Conservation (phyloP, 257 asterid genomes). For the Scutellaria minor region DNA sequence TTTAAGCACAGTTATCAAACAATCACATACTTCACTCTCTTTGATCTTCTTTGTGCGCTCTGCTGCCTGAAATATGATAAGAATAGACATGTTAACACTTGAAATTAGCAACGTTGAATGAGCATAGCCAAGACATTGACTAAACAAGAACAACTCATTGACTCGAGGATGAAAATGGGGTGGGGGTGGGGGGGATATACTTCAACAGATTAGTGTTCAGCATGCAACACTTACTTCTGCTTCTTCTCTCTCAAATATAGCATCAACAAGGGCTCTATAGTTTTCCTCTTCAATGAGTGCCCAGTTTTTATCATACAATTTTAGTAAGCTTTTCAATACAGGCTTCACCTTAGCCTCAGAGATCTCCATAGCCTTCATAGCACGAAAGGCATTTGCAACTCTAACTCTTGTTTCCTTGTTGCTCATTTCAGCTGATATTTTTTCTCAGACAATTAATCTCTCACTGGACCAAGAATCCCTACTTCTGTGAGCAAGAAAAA, state of each 20-base stretch:
- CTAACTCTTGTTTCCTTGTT: conserved; percentile 50
- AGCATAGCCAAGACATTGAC: conserved; percentile 1
- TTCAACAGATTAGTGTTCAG: conserved; percentile 14
- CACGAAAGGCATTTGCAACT: conserved; percentile 63
- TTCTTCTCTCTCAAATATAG: conserved; percentile 76
- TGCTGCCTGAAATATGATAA: conserved; percentile 37
- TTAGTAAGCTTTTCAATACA: conserved; percentile 65
- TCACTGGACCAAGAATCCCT: conserved; percentile 34
- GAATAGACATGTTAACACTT: conserved; percentile 33
- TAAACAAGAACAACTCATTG: neutral
- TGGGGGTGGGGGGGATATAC: too few relatives aligned
- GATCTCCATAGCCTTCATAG: conserved; percentile 73
- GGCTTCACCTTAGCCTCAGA: conserved; percentile 66
- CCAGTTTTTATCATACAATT: conserved; percentile 80
- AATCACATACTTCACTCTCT: conserved; percentile 43
- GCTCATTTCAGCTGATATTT: conserved; percentile 38
- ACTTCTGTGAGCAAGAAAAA: conserved; percentile 32
- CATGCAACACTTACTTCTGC: conserved; percentile 50
- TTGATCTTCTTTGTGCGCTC: conserved; percentile 32
- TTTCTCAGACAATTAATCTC: conserved; percentile 34
- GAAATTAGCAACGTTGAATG: conserved; percentile 5
- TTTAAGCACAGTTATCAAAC: conserved; percentile 27
- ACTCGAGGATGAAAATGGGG: too few relatives aligned
- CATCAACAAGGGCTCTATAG: conserved; percentile 78
- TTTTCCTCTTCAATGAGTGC: conserved; percentile 76